phyloP scores from a whole-genome alignment of 108 stramenopile genomes.

The Pseudonitzschia delicatissima region DNA sequence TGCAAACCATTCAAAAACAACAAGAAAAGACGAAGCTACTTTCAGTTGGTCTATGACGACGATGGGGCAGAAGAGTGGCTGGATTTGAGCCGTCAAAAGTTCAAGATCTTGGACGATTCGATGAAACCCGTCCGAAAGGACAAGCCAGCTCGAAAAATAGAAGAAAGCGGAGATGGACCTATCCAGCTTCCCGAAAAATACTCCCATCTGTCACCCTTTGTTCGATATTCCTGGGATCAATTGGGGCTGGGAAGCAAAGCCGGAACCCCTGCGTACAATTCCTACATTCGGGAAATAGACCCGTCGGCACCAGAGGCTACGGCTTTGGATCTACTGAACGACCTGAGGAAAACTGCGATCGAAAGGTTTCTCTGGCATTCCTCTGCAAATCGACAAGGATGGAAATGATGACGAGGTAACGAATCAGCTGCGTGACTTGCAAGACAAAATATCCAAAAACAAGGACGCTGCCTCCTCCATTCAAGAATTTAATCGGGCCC shows the following conservation, averaged over 20 bases:
- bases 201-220: conserved; percentile 2
- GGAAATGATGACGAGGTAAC: neutral
- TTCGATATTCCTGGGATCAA: conserved; percentile 10
- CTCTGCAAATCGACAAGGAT: neutral
- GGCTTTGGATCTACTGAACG: conserved; percentile 1
- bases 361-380: neutral
- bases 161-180: neutral
- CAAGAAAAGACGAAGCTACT: conserved; percentile 6
- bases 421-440: neutral
- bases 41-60: conserved; percentile 4
- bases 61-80: conserved; percentile 6
- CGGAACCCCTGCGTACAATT: conserved; percentile 20
- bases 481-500: neutral
- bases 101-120: neutral
- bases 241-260: conserved; percentile 5
- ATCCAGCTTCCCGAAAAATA: neutral
- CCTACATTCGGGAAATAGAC: neutral
- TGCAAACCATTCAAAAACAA: neutral
- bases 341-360: neutral
- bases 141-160: neutral
- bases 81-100: neutral
- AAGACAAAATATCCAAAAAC: neutral
- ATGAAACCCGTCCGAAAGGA: neutral
- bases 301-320: neutral
- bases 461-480: neutral